Evolutionary conservation across 164 flowering plant species (phyloP).

Genomic region (Chimonanthus praecox): DNA sequence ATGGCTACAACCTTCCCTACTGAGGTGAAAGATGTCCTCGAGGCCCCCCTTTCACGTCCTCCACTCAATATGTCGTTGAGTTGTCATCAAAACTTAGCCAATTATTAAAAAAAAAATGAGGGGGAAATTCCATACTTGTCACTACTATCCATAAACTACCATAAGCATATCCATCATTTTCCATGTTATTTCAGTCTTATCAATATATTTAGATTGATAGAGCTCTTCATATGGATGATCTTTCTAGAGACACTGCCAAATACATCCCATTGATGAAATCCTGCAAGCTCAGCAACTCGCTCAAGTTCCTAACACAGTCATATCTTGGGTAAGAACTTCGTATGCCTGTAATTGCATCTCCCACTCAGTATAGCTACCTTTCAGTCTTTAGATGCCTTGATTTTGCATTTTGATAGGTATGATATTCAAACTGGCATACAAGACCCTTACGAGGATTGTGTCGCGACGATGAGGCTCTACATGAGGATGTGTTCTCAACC

Average conservation of each 20-base stretch:
- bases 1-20: too few relatives aligned
- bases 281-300: conserved; percentile 93
- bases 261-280: conserved; percentile 93
- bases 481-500: conserved; percentile 62
- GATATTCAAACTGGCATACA: conserved; percentile 78
- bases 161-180: too few relatives aligned
- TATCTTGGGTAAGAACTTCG: conserved; percentile 57
- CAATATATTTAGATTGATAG: background rate
- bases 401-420: conserved; percentile 34
- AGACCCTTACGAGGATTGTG: conserved; percentile 90
- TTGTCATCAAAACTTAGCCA: too few relatives aligned
- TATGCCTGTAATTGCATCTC: background rate
- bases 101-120: too few relatives aligned
- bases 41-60: too few relatives aligned
- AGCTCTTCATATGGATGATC: background rate
- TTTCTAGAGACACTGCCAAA: conserved; percentile 73
- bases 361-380: background rate
- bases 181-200: too few relatives aligned
- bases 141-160: too few relatives aligned
- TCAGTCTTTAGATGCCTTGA: background rate
- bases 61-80: too few relatives aligned
- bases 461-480: conserved; percentile 82
- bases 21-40: too few relatives aligned
- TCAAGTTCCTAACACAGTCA: conserved; percentile 75
- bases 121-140: too few relatives aligned